Evolutionary conservation across 805 yeast genomes (phyloP).

Genomic region (Hanseniaspora mollemarum): DNA sequence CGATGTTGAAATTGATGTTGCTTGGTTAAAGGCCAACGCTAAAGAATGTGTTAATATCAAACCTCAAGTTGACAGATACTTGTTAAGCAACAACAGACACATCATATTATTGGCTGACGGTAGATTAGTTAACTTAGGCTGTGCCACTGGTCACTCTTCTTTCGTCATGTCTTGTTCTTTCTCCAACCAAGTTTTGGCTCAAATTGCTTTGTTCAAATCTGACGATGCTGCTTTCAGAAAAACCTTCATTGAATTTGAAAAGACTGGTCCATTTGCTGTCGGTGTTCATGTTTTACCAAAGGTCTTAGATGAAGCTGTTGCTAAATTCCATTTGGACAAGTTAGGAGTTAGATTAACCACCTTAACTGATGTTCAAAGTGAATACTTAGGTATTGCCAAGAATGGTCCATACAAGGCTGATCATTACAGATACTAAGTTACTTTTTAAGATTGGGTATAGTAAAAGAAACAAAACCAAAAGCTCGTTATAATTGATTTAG

Average conservation of each 20-base stretch:
- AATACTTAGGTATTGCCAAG: constrained; percentile 80
- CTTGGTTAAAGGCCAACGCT: constrained; percentile 94
- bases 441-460: neutral
- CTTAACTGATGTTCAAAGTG: constrained; percentile 73
- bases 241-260: constrained; percentile 77
- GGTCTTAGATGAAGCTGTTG: constrained; percentile 97
- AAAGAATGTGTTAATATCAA: constrained; percentile 89
- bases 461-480: neutral
- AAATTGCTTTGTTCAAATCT: constrained; percentile 91
- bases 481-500: neutral
- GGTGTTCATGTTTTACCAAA: constrained; percentile 97
- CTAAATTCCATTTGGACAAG: constrained; percentile 90
- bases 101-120: constrained; percentile 95
- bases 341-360: constrained; percentile 78
- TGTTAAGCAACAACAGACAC: constrained; percentile 81
- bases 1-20: constrained; percentile 97
- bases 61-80: constrained; percentile 98
- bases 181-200: constrained; percentile 99
- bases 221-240: constrained; percentile 67
- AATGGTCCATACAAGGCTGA: constrained; percentile 98
- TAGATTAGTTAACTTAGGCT: constrained; percentile 97
- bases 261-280: constrained; percentile 77
- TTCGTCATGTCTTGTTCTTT: constrained; percentile 99
- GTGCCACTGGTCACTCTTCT: constrained; percentile 99
- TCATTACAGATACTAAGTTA: constrained; percentile 81